Conservation (phyloP, 352 stramenopile species). For the Phytopythium mirpurense region DNA sequence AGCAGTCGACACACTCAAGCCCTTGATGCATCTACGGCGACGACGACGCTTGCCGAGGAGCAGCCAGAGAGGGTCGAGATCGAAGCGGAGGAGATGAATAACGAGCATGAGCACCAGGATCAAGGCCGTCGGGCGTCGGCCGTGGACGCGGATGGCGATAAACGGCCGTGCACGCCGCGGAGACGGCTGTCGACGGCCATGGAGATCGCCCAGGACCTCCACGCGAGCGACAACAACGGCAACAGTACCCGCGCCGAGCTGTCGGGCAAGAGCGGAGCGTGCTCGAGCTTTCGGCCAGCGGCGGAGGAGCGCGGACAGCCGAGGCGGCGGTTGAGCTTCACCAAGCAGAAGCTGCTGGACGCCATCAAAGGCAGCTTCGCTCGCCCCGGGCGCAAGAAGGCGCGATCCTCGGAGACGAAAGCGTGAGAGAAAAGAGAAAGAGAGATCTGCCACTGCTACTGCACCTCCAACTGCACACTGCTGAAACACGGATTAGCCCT, state of each 20-base stretch:
- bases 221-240: slow-evolving; percentile 16
- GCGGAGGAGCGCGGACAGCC: background rate
- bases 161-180: slow-evolving; percentile 31
- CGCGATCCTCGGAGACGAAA: slow-evolving; percentile 1
- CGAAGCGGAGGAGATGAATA: slow-evolving; percentile 18
- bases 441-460: too few species aligned
- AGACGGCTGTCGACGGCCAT: slow-evolving; percentile 44
- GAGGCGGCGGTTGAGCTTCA: slow-evolving; percentile 34
- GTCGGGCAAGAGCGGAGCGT: background rate
- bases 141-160: background rate
- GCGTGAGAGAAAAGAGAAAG: background rate
- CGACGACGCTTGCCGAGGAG: background rate
- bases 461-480: background rate
- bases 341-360: slow-evolving; percentile 66
- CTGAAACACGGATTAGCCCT: too few species aligned
- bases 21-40: background rate
- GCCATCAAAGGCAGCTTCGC: slow-evolving; percentile 49
- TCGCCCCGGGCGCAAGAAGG: slow-evolving; percentile 14
- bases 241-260: background rate
- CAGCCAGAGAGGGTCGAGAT: slow-evolving; percentile 10
- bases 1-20: background rate
- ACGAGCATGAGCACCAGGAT: slow-evolving; percentile 4
- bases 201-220: slow-evolving; percentile 43
- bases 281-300: background rate
- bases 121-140: too few species aligned